phyloP scores from a whole-genome alignment of 2,329 filamentous ascomycete genomes.

The Cladophialophora bantiana region DNA sequence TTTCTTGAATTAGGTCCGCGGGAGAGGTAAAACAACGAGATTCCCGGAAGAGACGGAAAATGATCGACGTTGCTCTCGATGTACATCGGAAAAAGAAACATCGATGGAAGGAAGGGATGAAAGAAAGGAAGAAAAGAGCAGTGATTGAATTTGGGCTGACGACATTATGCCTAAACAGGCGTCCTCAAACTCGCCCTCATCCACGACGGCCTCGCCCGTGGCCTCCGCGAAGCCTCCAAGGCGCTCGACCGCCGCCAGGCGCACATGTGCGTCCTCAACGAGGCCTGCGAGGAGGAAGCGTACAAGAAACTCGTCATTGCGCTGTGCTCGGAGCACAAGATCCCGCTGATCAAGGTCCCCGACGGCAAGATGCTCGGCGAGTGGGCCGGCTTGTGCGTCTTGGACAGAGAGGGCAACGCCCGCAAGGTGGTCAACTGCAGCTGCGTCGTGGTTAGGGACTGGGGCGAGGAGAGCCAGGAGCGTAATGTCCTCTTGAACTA shows the following conservation, averaged over 20 bases:
- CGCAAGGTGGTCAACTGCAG: slow-evolving; percentile 99
- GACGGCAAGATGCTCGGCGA: slow-evolving; percentile 99
- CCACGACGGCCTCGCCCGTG: slow-evolving; percentile 98
- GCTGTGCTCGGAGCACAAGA: slow-evolving; percentile 99
- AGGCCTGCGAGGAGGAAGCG: slow-evolving; percentile 99
- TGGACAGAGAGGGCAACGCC: slow-evolving; percentile 98
- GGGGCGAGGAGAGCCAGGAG: slow-evolving; percentile 99
- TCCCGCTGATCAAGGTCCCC: slow-evolving; percentile 99
- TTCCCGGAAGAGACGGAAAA: background rate
- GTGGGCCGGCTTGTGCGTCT: slow-evolving; percentile 98
- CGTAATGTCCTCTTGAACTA: slow-evolving; percentile 99
- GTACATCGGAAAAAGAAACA: background rate
- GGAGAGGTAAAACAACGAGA: background rate
- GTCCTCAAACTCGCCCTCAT: slow-evolving; percentile 98
- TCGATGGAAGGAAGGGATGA: background rate
- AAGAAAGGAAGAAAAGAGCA: background rate
- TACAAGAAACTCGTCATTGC: slow-evolving; percentile 99
- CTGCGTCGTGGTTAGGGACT: slow-evolving; percentile 99
- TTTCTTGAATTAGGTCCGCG: background rate
- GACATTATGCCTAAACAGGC: slow-evolving; percentile 48
- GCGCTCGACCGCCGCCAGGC: slow-evolving; percentile 98
- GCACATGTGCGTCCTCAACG: slow-evolving; percentile 99
- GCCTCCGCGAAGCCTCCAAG: slow-evolving; percentile 98
- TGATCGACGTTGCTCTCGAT: background rate
- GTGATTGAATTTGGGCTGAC: slow-evolving; percentile 4